Conservation (phyloP, 305 asterid genomes). For the Coffea humblotiana region DNA sequence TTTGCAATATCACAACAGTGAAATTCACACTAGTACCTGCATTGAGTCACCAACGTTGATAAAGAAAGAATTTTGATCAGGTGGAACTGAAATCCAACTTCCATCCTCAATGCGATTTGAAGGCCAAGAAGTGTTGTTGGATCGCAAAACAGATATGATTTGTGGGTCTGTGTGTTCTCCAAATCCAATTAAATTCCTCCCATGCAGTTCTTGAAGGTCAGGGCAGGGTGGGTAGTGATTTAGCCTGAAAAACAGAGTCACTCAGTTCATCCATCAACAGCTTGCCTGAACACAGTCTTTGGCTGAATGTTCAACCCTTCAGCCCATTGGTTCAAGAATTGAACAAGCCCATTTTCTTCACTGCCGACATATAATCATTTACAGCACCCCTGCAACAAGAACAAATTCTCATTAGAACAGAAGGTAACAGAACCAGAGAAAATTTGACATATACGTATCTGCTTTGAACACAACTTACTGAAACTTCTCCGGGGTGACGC, state of each 20-base stretch:
- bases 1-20: not conserved
- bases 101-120: constrained; percentile 60
- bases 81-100: constrained; percentile 65
- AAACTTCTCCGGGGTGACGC: constrained; percentile 52
- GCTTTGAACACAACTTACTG: constrained; percentile 33
- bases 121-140: constrained; percentile 80
- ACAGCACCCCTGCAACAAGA: constrained; percentile 41
- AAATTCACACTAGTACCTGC: constrained; percentile 43
- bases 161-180: constrained; percentile 89
- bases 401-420: not conserved
- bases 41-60: constrained; percentile 79
- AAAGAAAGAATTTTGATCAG: constrained; percentile 74
- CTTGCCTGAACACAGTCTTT: constrained; percentile 60
- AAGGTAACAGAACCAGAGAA: not conserved
- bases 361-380: constrained; percentile 49
- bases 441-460: not conserved
- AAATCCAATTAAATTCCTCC: constrained; percentile 50
- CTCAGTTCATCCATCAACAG: constrained; percentile 73
- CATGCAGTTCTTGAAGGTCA: constrained; percentile 31
- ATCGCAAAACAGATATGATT: constrained; percentile 72
- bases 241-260: constrained; percentile 83
- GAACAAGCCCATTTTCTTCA: constrained; percentile 76
- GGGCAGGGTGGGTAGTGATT: constrained; percentile 75
- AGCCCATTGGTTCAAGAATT: constrained; percentile 63
- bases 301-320: constrained; percentile 59